Percentiles rank a stretch among this genome's conserved stretches.
These are phyloP conservation scores for Leishmania arabica DNA, from an alignment of 208 protist genomes.

Conservation along the genomic window DNA sequence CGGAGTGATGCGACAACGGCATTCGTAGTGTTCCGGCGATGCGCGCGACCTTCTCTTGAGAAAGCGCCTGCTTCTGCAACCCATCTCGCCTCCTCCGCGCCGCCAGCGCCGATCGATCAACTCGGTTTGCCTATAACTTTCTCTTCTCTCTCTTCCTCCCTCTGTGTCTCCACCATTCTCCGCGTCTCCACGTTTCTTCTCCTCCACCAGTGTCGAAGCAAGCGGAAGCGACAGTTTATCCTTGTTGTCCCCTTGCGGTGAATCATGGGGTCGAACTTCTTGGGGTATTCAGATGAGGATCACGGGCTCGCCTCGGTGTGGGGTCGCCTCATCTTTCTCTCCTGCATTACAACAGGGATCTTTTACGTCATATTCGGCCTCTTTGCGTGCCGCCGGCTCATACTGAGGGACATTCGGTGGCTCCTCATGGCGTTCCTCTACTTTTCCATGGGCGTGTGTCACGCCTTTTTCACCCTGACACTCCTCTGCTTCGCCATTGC, in stretches of 20 bases:
- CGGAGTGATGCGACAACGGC: too few species aligned
- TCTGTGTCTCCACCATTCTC: not conserved
- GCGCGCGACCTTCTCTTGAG: too few species aligned
- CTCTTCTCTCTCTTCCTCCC: not conserved
- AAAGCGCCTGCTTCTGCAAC: not conserved
- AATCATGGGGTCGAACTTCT: constrained; percentile 30
- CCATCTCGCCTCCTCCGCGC: not conserved
- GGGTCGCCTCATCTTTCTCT: constrained; percentile 67
- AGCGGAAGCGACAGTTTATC: not conserved
- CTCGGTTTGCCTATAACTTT: not conserved
- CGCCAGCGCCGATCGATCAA: not conserved
- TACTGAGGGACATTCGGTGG: constrained; percentile 60
- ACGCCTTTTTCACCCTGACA: constrained; percentile 70
- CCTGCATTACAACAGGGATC: constrained; percentile 42
- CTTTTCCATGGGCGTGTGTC: constrained; percentile 58
- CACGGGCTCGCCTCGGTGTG: constrained; percentile 36
- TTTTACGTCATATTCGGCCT: constrained; percentile 68
- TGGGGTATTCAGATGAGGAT: constrained; percentile 26
- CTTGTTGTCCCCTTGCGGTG: not conserved
- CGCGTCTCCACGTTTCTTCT: not conserved
- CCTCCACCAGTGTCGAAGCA: not conserved
- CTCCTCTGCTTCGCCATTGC: constrained; percentile 70
- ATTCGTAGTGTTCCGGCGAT: not conserved
- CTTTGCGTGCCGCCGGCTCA: constrained; percentile 62
- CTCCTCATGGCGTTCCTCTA: constrained; percentile 54